Evolutionary conservation across 768 basidiomycete species (phyloP), one percentile per base, ranked within the genome.

Genomic region (Kwoniella sp.): DNA sequence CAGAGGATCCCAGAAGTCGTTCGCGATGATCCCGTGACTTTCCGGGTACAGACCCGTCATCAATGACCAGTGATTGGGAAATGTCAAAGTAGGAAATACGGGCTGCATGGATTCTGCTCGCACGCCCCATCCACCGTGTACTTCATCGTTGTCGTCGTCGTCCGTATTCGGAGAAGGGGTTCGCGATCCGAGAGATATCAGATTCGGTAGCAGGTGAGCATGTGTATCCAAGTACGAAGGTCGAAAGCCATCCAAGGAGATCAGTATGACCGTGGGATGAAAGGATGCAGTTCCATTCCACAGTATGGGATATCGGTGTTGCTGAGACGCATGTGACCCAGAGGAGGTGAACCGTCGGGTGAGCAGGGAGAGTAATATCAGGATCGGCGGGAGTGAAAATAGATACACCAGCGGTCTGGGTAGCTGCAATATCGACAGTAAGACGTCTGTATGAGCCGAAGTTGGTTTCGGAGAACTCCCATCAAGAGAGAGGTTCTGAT

Each of bases 61-160:
- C 38, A 95, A 76, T 2, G 88, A 81, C 92, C 93, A 96, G 78
- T 95, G 93, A 76, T 95, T 95, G 87, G 93, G 93, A 73, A 95
- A 95, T 1, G 93, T 95, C 70, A 93, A 79, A 1, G 91, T 91
- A 4, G 93, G 93, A 70, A 94, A 94, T 7, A 92, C 79, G n/a
- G 93, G 90, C 54, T 84, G 84, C 87, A 95, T 88, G 4, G 86
- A 90, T 79, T 94, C 91, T 2, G 93, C 92, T 34, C 91, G 85
- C n/a, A 94, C 73, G 1, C 93, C 93, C 28, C 26, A 34, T 0
- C 25, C 23, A n/a, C 2, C 41, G 9, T 45, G 17, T 1, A 37
- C 34, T 7, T 13, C 34, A 37, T 37, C 34, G 13, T 13, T 37
- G 61, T 17, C n/a, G 66, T 57, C 11, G 51, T 37, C 34, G 34